Evolutionary conservation across 768 basidiomycete genomes (phyloP).

Genomic region (Boletus sp.): DNA sequence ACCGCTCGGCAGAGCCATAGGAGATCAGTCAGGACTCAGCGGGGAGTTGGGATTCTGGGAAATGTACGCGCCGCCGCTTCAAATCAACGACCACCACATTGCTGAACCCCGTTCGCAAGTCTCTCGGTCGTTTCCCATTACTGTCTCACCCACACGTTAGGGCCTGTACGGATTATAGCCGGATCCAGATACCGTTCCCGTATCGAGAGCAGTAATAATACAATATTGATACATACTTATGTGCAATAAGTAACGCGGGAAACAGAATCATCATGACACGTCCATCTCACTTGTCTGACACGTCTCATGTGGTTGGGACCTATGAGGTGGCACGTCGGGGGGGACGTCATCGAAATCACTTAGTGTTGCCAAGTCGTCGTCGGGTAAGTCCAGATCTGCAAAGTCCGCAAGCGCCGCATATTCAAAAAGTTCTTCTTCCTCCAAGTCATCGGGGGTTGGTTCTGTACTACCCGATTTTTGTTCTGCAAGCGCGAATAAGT

Average conservation of each 20-base stretch:
- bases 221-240: conserved; percentile 8
- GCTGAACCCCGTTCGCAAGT: too few species aligned
- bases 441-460: conserved; percentile 45
- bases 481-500: conserved; percentile 7
- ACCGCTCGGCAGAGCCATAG: too few species aligned
- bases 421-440: conserved; percentile 56
- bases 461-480: conserved; percentile 8
- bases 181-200: too few species aligned
- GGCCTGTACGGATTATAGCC: too few species aligned
- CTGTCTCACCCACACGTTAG: too few species aligned
- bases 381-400: conserved; percentile 39
- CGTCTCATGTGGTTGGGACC: neutral
- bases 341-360: conserved; percentile 23
- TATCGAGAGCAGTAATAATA: neutral
- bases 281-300: conserved; percentile 26
- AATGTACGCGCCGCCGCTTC: too few species aligned
- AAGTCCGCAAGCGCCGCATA: conserved; percentile 52
- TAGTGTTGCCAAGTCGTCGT: conserved; percentile 15
- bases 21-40: too few species aligned
- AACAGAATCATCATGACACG: conserved; percentile 15
- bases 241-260: neutral
- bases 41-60: too few species aligned
- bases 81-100: too few species aligned
- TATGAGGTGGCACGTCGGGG: neutral
- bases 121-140: too few species aligned